Evolutionary conservation across 352 stramenopile species (phyloP).

Genomic region (Pythium myriotylum): DNA sequence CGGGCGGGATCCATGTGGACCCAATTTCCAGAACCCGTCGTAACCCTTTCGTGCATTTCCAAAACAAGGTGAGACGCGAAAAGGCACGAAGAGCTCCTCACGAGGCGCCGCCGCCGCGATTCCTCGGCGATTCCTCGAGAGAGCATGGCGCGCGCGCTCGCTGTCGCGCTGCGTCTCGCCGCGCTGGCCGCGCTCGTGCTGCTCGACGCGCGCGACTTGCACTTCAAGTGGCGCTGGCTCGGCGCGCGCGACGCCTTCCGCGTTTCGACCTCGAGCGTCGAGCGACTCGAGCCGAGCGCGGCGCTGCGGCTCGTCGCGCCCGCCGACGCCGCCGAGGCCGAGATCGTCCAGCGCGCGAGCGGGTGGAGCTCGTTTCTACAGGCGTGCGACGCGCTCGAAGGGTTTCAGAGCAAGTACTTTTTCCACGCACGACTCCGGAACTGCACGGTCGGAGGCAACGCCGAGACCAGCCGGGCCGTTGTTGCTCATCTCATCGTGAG

Average conservation of each 20-base stretch:
- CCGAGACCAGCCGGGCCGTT: constrained; percentile 13
- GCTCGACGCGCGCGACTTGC: constrained; percentile 57
- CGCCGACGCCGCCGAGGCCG: constrained; percentile 10
- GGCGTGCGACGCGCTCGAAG: constrained; percentile 39
- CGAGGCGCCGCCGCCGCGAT: too few species aligned
- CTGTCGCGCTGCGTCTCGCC: constrained; percentile 32
- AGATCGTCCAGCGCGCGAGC: constrained; percentile 28
- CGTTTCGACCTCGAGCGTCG: constrained; percentile 37
- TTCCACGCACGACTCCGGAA: constrained; percentile 42
- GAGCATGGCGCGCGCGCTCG: constrained; percentile 7
- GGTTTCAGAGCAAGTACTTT: constrained; percentile 29
- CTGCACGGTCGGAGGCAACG: constrained; percentile 38
- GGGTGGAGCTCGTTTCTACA: constrained; percentile 58
- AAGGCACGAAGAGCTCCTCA: too few species aligned
- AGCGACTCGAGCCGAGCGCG: constrained; percentile 19
- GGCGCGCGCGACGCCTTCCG: constrained; percentile 40
- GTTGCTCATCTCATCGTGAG: constrained; percentile 45
- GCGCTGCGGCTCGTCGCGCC: constrained; percentile 13
- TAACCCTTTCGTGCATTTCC: not conserved
- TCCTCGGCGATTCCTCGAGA: too few species aligned
- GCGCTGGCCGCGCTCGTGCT: constrained; percentile 35
- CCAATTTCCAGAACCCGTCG: not conserved
- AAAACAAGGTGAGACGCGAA: constrained; percentile 20
- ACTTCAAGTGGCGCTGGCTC: constrained; percentile 62
- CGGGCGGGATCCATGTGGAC: not conserved